phyloP scores from a whole-genome alignment of 2,329 filamentous ascomycete genomes.

The Colletotrichum sidae region DNA sequence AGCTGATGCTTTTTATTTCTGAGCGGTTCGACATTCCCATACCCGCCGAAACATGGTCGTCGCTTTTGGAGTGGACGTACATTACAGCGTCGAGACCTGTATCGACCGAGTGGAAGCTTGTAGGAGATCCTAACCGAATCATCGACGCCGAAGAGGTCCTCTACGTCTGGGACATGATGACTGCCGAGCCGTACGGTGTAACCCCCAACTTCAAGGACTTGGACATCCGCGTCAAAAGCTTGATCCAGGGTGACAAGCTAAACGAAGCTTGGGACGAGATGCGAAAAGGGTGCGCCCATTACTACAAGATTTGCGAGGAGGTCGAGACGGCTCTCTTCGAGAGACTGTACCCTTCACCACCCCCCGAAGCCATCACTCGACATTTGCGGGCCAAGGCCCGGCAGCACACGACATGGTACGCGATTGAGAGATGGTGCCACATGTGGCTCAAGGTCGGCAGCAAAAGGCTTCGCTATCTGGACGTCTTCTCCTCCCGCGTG shows the following conservation, averaged over 20 bases:
- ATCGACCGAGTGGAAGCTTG: slow-evolving; percentile 49
- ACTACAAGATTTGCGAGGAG: slow-evolving; percentile 17
- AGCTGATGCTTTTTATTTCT: slow-evolving; percentile 73
- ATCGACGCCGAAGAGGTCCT: slow-evolving; percentile 58
- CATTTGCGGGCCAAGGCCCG: slow-evolving; percentile 29
- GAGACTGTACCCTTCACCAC: slow-evolving; percentile 28
- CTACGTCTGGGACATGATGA: slow-evolving; percentile 71
- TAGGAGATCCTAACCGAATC: slow-evolving; percentile 45
- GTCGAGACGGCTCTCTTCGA: slow-evolving; percentile 31
- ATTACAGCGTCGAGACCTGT: slow-evolving; percentile 59
- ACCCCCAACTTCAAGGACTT: slow-evolving; percentile 69
- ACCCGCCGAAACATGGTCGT: slow-evolving; percentile 69
- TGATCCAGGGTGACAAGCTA: slow-evolving; percentile 43
- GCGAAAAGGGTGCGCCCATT: slow-evolving; percentile 1
- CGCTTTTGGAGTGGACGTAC: slow-evolving; percentile 76
- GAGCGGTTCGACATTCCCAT: slow-evolving; percentile 69
- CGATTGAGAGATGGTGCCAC: slow-evolving; percentile 30
- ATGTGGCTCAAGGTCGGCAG: slow-evolving; percentile 22
- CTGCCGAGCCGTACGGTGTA: slow-evolving; percentile 65
- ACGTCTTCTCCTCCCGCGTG: background rate
- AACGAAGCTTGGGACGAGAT: slow-evolving; percentile 30
- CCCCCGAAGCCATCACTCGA: slow-evolving; percentile 12
- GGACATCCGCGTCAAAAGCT: slow-evolving; percentile 54
- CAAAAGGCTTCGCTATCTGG: slow-evolving; percentile 1
- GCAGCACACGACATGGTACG: slow-evolving; percentile 35